Percentiles rank a stretch among this genome's conserved stretches.
Conservation (phyloP, 495 filamentous ascomycete genomes). For the Hypoxylon perforatum region DNA sequence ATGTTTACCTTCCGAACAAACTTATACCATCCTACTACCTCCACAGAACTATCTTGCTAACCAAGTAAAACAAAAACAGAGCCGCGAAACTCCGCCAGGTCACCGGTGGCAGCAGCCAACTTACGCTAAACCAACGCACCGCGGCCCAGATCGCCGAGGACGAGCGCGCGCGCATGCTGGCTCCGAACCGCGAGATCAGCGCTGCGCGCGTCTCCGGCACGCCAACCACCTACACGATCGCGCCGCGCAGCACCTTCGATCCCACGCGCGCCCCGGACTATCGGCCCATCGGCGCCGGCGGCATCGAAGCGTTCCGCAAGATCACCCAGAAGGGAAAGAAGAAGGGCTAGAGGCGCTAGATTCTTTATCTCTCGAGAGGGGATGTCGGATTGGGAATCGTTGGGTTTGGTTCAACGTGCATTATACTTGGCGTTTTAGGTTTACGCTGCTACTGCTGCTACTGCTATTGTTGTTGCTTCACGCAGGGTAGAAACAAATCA, state of each 20-base stretch:
- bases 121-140: slow-evolving; percentile 58
- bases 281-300: slow-evolving; percentile 76
- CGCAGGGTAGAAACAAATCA: too few species aligned
- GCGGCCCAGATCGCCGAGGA: slow-evolving; percentile 62
- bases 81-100: slow-evolving; percentile 61
- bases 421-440: slow-evolving; percentile 9
- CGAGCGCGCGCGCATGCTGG: slow-evolving; percentile 75
- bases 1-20: slow-evolving; percentile 46
- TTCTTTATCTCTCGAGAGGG: not conserved
- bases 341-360: slow-evolving; percentile 50
- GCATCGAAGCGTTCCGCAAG: slow-evolving; percentile 82
- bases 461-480: too few species aligned
- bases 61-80: slow-evolving; percentile 58
- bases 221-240: slow-evolving; percentile 84
- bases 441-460: not conserved
- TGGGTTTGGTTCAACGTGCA: not conserved
- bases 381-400: not conserved
- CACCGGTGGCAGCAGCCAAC: slow-evolving; percentile 52
- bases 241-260: slow-evolving; percentile 71
- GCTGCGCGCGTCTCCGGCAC: slow-evolving; percentile 76
- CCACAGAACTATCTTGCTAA: slow-evolving; percentile 40
- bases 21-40: slow-evolving; percentile 55
- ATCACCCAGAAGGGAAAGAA: slow-evolving; percentile 79
- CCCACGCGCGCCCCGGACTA: slow-evolving; percentile 48
- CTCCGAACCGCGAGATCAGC: slow-evolving; percentile 74